These are phyloP conservation scores for Thielaviopsis ethacetica DNA, from an alignment of 2,329 filamentous ascomycete genomes.

Conservation along the genomic window DNA sequence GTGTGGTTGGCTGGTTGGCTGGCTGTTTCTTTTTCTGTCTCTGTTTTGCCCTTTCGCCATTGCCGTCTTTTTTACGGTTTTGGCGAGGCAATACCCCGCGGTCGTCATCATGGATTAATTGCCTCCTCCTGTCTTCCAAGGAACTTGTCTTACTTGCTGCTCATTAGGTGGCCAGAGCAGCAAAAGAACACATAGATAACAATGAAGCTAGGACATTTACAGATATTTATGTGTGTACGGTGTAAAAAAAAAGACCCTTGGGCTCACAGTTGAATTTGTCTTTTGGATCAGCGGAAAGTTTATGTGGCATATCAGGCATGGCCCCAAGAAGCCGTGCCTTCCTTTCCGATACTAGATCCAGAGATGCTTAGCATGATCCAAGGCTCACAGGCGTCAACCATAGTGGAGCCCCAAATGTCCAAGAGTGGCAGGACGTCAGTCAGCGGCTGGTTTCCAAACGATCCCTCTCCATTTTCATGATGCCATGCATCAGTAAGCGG, in stretches of 20 bases:
- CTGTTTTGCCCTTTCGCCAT: no score
- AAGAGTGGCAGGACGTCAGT: slow-evolving; percentile 5
- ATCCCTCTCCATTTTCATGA: background rate
- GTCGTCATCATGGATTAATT: no score
- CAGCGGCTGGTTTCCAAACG: slow-evolving; percentile 13
- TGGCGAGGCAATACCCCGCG: no score
- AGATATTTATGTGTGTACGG: no score
- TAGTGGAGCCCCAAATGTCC: background rate
- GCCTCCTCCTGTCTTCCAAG: no score
- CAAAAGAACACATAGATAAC: no score
- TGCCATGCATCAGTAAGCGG: background rate
- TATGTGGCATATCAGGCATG: background rate
- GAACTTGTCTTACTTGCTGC: no score
- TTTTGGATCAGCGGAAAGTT: background rate
- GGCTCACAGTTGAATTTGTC: background rate
- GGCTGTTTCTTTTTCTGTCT: background rate
- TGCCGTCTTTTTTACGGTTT: no score
- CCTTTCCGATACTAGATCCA: background rate
- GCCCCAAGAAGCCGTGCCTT: background rate
- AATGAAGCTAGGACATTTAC: background rate
- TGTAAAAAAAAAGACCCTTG: no score
- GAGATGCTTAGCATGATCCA: background rate
- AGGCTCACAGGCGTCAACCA: background rate
- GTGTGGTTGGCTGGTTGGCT: background rate
- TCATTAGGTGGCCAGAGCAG: no score